Evolutionary conservation across 164 flowering plant genomes (phyloP), one percentile per base, ranked within the genome.

Genomic region (Stephania yunnanensis): DNA sequence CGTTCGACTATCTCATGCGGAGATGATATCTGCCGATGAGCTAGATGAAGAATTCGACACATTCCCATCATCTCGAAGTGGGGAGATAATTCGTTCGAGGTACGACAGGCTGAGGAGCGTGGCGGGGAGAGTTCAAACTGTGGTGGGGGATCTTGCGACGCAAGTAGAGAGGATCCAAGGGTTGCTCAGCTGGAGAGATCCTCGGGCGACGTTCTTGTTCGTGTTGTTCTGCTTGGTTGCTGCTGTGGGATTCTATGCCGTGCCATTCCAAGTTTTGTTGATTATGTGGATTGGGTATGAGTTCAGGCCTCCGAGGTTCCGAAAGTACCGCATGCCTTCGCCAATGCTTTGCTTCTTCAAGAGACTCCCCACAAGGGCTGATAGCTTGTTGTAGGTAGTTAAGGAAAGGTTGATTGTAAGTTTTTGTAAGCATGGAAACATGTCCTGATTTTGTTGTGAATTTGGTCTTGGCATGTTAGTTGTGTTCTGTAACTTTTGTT

Each of bases 1-100:
- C 65, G 71, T 80, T 8, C 73, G 81, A 10, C 71, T 82, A 17
- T 82, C 85, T 3, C 77, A 78, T 2, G 81, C 85, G 0, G 85
- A 82, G 31, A 73, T 73, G 3, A 77, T 76, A 4, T 71, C 29
- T 52, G 71, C 77, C 5, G 85, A 80, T 46, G 85, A 82, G 11
- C 25, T 82, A 52, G 85, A 82, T 13, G 85, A 82, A 70, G 85
- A 82, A 30, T 82, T 82, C 44, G 85, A 82, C 19, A 71, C 85
- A 10, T 80, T 80, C 67, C 85, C 85, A 9, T 75, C 82, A 13
- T 69, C 81, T 9, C 75, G 79, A 6, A 75, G 79, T 19, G 79
- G 69, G 10, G 82, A 80, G 45, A 48, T 82, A 2, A 77, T 82
- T 1, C 67, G 85, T n/a, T 78, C 75, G 77, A 80, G 85, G 79